Conservation (phyloP, 208 protist genomes). For the Crithidia bombi region DNA sequence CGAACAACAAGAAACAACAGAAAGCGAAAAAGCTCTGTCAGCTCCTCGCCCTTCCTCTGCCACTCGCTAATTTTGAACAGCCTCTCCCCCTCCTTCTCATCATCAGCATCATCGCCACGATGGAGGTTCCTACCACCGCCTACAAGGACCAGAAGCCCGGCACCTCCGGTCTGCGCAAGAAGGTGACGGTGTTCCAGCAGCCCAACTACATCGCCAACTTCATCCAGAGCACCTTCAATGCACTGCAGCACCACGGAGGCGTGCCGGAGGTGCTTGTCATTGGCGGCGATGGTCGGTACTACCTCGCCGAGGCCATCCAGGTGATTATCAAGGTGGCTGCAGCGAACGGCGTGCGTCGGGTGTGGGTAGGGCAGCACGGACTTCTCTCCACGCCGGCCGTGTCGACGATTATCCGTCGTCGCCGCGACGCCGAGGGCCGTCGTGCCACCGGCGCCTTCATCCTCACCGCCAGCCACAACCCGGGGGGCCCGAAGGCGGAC, state of each 20-base stretch:
- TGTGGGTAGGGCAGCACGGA: slow-evolving; percentile 93
- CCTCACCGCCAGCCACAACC: slow-evolving; percentile 98
- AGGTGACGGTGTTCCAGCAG: slow-evolving; percentile 92
- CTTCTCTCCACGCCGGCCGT: slow-evolving; percentile 97
- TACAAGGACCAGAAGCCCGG: slow-evolving; percentile 95
- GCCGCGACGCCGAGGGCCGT: slow-evolving; percentile 45
- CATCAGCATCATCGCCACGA: neutral
- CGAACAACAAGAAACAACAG: too few relatives aligned
- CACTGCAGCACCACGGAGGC: slow-evolving; percentile 58
- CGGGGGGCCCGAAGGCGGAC: slow-evolving; percentile 95
- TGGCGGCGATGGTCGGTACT: slow-evolving; percentile 97
- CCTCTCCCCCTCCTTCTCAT: neutral
- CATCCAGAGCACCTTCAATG: slow-evolving; percentile 96
- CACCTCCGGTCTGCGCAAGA: slow-evolving; percentile 97
- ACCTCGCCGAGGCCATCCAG: slow-evolving; percentile 91
- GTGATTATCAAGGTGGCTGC: slow-evolving; percentile 94
- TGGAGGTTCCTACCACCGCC: slow-evolving; percentile 54
- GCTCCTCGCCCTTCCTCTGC: too few relatives aligned
- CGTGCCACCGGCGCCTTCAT: slow-evolving; percentile 93
- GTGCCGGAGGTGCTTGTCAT: slow-evolving; percentile 90
- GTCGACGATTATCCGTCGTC: slow-evolving; percentile 92
- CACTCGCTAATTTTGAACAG: neutral
- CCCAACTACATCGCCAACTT: slow-evolving; percentile 97
- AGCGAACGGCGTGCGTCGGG: slow-evolving; percentile 89
- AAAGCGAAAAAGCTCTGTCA: too few relatives aligned